Base-by-base conservation (phyloP, 768 basidiomycete species). In the Mycena rosella region DNA sequence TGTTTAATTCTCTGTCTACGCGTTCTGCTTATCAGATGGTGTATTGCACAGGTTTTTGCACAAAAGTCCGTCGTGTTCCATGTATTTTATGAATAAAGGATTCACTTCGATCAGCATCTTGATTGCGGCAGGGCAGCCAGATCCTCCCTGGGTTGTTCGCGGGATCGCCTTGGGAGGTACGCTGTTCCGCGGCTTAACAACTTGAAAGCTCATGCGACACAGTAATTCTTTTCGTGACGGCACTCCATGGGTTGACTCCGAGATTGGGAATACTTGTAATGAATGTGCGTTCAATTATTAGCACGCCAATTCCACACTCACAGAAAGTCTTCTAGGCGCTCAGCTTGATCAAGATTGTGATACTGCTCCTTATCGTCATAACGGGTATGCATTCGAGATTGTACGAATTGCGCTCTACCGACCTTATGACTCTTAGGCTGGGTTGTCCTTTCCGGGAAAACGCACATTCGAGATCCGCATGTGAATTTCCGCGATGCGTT, bases 131-230 rank as follows among this genome's bases (percentile, higher is more conserved):
- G 84, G 82, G 5, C 74, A 79, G 32, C 63, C 72, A 0, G 78
- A 81, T 4, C 78, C 77, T 24, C 75, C 77, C 1, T 90, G 89
- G 89, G 79, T 79, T 2, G 84, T 84, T 20, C 85, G 89, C 58
- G 87, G 88, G 0, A 88, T 91, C 59, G 89, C 87, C 5, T 75
- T 90, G 2, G 88, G 81, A 74, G 86, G 88, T 85, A 40, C 17
- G 78, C 6, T 68, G 44, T 61, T 17, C 40, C 18, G 26, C 40
- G 56, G n/a, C 18, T n/a, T 5, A 17, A 48, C 26, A 24, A 29
- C 15, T 60, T 14, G 22, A 40, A 8, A 49, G 22, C 63, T 52
- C 13, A 32, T 22, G 14, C n/a, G 48, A 42, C 22, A 13, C 20
- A 89, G 88, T 86, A 1, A 87, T 88, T 8, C 59, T 79, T 56